Conservation (phyloP, 768 basidiomycete genomes). For the Hygrophoropsis aurantiaca region DNA sequence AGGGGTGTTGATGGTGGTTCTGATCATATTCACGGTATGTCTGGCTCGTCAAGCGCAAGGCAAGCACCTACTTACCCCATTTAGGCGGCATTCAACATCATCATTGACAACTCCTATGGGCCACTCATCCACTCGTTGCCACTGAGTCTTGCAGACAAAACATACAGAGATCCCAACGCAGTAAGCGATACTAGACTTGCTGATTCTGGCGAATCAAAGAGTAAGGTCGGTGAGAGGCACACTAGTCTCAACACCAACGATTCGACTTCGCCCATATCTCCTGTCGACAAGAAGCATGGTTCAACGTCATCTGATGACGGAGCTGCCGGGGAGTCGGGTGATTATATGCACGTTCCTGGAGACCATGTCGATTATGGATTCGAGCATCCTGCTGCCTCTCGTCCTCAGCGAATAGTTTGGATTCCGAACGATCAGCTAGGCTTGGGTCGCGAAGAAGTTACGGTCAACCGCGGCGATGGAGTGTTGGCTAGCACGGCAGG, state of each 20-base stretch:
- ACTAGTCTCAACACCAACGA: slow-evolving; percentile 9
- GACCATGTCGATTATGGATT: slow-evolving; percentile 58
- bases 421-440: slow-evolving; percentile 74
- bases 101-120: slow-evolving; percentile 77
- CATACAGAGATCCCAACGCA: slow-evolving; percentile 38
- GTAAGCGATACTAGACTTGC: neutral
- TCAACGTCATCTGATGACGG: slow-evolving; percentile 1
- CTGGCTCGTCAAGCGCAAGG: neutral
- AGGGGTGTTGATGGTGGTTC: slow-evolving; percentile 80
- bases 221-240: slow-evolving; percentile 15
- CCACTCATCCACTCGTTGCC: slow-evolving; percentile 79
- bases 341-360: neutral
- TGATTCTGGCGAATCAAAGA: neutral
- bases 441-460: slow-evolving; percentile 60
- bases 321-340: slow-evolving; percentile 5
- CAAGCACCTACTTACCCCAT: neutral
- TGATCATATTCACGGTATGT: slow-evolving; percentile 81
- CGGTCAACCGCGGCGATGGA: slow-evolving; percentile 49
- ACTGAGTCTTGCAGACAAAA: slow-evolving; percentile 72
- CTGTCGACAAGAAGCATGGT: neutral
- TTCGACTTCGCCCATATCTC: slow-evolving; percentile 8
- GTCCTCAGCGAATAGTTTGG: slow-evolving; percentile 82
- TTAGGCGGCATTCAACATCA: slow-evolving; percentile 68
- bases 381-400: slow-evolving; percentile 79
- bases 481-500: slow-evolving; percentile 49